A percentile compares a stretch with the other conserved stretches of the same genome.
These are phyloP conservation scores for Chaetomiaceae sp. DNA, from an alignment of 2,329 filamentous ascomycete species.

Conservation along the genomic window DNA sequence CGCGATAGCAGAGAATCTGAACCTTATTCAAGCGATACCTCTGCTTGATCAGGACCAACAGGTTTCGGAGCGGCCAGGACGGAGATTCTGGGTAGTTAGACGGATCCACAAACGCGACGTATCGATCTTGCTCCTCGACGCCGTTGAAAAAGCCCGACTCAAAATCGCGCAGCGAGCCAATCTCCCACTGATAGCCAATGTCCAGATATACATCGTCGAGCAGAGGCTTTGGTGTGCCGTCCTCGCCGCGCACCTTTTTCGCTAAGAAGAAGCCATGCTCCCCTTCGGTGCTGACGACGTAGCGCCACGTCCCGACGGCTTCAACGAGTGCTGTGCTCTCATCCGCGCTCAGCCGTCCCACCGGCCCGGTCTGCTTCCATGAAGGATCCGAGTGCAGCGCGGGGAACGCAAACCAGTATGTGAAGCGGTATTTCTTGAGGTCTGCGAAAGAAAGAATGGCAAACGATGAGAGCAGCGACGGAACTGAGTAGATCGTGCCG, in stretches of 20 bases:
- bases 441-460: conserved; percentile 88
- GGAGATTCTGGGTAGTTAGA: conserved; percentile 85
- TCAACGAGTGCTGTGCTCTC: conserved; percentile 80
- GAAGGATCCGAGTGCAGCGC: conserved; percentile 81
- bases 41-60: conserved; percentile 76
- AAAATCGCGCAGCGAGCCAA: conserved; percentile 69
- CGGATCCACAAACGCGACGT: conserved; percentile 82
- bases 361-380: conserved; percentile 61
- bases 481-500: conserved; percentile 90
- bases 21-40: conserved; percentile 70
- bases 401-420: conserved; percentile 97
- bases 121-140: conserved; percentile 65
- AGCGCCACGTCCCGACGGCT: conserved; percentile 79
- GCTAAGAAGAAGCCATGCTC: conserved; percentile 96
- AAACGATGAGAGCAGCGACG: conserved; percentile 85
- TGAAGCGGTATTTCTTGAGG: conserved; percentile 94
- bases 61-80: conserved; percentile 87
- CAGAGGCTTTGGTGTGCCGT: conserved; percentile 35
- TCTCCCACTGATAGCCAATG: conserved; percentile 66
- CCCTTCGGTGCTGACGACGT: conserved; percentile 63
- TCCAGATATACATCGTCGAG: conserved; percentile 45
- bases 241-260: conserved; percentile 56
- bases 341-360: conserved; percentile 51
- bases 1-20: conserved; percentile 85
- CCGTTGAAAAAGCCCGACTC: conserved; percentile 83